Evolutionary conservation across 2,329 filamentous ascomycete genomes (phyloP).

Genomic region (Chalaropsis ovoidea): DNA sequence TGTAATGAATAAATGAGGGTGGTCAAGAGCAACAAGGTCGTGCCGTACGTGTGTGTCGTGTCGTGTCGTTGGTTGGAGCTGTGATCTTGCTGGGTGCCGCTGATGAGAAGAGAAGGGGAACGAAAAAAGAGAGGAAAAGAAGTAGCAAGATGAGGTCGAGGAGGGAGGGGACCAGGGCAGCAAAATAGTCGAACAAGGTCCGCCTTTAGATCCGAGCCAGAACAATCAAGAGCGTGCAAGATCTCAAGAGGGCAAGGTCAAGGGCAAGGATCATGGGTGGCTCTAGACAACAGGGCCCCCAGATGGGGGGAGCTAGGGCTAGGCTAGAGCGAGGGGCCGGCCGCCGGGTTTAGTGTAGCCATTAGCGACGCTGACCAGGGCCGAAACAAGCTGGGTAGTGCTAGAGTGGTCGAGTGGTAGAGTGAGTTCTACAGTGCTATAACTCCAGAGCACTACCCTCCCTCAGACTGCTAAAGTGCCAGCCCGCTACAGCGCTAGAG

Average conservation of each 20-base stretch:
- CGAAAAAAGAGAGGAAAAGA: not conserved
- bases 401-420: not conserved
- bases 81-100: not conserved
- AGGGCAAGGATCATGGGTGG: not conserved
- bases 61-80: not conserved
- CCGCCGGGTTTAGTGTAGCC: not conserved
- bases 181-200: conserved; percentile 10
- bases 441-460: too few relatives aligned
- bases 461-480: too few relatives aligned
- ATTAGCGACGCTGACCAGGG: not conserved
- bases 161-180: conserved; percentile 1
- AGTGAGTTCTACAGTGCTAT: too few relatives aligned
- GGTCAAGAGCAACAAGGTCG: not conserved
- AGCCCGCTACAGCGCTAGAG: too few relatives aligned
- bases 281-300: too few relatives aligned
- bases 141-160: not conserved
- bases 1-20: not conserved
- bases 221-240: not conserved
- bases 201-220: not conserved
- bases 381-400: not conserved
- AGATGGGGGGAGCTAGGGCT: conserved; percentile 4
- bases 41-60: not conserved
- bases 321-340: not conserved
- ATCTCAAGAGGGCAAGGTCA: not conserved
- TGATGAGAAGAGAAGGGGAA: not conserved